Base-by-base conservation (phyloP, 768 basidiomycete species). In the Imleria badia region DNA sequence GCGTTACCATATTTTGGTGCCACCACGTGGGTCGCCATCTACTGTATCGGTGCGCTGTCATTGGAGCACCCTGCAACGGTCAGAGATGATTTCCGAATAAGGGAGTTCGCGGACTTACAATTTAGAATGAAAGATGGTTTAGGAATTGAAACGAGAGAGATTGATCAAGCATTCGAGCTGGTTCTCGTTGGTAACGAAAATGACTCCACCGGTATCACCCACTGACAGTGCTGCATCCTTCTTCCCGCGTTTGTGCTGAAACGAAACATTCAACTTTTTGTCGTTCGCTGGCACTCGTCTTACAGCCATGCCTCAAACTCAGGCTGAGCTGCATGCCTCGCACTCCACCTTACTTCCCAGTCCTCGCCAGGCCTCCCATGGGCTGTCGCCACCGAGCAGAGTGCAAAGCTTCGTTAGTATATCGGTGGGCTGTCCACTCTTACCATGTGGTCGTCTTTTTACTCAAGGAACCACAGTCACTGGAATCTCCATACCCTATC, bases 401-500 rank as follows among this genome's bases (percentile, higher is more conserved):
- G 54, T 61, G 13, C 62, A 52, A 5, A 72, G 69, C 40, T 62
- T 70, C 23, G 31, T 49, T 20, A 70, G 69, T 31, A 48, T 61
- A 19, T 65, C 69, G 6, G 69, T 71, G 13, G 19, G 62, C 46
- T 12, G 1, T 14, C 22, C 29, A 1, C 10, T 46, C 33, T 41
- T 26, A 9, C 47, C 31, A 15, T 34, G 13, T 33, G 12, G 5
- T 22, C n/a, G 22, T 31, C 17, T 11, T 47, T 39, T 36, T 36
- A 15, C 38, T 51, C 22, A 51, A 42, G 15, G 35, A 34, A 29
- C 30, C 13, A 12, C 48, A 71, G 70, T 62, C 70, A 29, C 40
- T 52, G n/a, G 66, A 61, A 23, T 63, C 67, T 29, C 70, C 71
- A 54, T 82, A 83, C 59, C 76, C 81, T 43, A 60, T 67, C 31